Conservation (phyloP, 2,329 filamentous ascomycete genomes). For the Fusarium tanahbumbuense region DNA sequence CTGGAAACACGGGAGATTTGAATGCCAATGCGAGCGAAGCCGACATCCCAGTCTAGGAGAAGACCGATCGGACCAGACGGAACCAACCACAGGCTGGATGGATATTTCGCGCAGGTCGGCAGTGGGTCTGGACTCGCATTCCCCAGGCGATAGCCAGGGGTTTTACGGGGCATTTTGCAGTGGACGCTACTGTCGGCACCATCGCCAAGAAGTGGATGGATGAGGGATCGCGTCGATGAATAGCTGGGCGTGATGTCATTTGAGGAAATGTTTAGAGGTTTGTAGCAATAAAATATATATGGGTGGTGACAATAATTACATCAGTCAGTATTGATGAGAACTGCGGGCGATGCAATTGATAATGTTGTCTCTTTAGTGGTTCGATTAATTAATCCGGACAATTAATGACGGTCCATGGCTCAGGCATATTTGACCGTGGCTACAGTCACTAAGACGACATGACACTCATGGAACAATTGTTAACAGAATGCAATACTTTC, state of each 20-base stretch:
- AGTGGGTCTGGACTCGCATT: slow-evolving; percentile 25
- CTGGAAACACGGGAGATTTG: slow-evolving; percentile 23
- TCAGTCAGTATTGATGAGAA: background rate
- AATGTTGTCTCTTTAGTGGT: background rate
- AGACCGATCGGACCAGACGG: slow-evolving; percentile 37
- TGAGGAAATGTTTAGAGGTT: background rate
- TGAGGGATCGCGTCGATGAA: background rate
- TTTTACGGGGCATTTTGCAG: slow-evolving; percentile 25
- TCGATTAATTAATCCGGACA: background rate
- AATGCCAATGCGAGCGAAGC: slow-evolving; percentile 15
- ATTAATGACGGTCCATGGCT: background rate
- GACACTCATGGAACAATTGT: background rate
- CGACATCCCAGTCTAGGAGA: slow-evolving; percentile 18
- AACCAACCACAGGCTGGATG: slow-evolving; percentile 40
- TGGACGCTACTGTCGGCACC: slow-evolving; percentile 21
- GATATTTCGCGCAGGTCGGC: slow-evolving; percentile 27
- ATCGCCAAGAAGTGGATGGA: slow-evolving; percentile 26
- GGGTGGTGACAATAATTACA: background rate
- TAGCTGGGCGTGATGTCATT: slow-evolving; percentile 20
- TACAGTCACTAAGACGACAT: background rate
- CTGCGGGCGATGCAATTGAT: background rate
- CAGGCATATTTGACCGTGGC: background rate
- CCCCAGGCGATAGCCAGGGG: slow-evolving; percentile 32
- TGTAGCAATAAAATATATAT: background rate
- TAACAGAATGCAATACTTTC: background rate